Evolutionary conservation across 352 stramenopile genomes (phyloP), one percentile per base, ranked within the genome.

Genomic region (Blastocystis hominis): DNA sequence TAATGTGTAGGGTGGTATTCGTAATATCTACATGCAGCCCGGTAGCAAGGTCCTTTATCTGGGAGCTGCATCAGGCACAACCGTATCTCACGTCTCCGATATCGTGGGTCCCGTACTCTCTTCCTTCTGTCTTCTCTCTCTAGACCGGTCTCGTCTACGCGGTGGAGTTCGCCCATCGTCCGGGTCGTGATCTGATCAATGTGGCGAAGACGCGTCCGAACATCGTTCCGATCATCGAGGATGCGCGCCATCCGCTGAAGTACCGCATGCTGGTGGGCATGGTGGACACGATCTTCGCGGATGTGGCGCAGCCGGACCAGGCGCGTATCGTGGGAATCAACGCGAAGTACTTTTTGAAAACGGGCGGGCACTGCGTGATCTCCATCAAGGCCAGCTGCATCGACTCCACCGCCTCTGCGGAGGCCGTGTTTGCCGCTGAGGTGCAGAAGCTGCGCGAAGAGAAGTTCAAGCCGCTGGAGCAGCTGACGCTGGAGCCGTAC

Each of bases 381-480:
- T 98, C 95, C 61, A 98, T 99, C 92, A 99, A 99, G 93, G 97
- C 97, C 69, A 97, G 92, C 91, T 99, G 96, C 91, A 98, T 99
- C 90, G 96, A 99, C 92, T 98, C 94, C 40, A 99, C 97, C 54
- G 95, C 96, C 54, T 92, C 95, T 77, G 94, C 97, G 86, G 97
- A 99, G 92, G 96, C 95, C n/a, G 96, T 99, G 0, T 99, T 99
- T 89, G 94, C 94, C 72, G 91, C 93, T 90, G 94, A 97, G 92
- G 95, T 98, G 63, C 96, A 96, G 91, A 98, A 98, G 91, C 92
- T 99, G 78, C 94, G 98, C 91, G 91, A 94, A 89, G 95, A 98
- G 90, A 95, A 98, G 90, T 98, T 99, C 91, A 98, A 98, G 92
- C 96, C 96, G 0, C 91, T 93, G 78, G 97, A 99, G 92, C 97